Percentiles rank a stretch among this genome's conserved stretches.
These are phyloP conservation scores for Spizellomyces sp. DNA, from an alignment of 192 early-diverging fungal species.

Conservation along the genomic window DNA sequence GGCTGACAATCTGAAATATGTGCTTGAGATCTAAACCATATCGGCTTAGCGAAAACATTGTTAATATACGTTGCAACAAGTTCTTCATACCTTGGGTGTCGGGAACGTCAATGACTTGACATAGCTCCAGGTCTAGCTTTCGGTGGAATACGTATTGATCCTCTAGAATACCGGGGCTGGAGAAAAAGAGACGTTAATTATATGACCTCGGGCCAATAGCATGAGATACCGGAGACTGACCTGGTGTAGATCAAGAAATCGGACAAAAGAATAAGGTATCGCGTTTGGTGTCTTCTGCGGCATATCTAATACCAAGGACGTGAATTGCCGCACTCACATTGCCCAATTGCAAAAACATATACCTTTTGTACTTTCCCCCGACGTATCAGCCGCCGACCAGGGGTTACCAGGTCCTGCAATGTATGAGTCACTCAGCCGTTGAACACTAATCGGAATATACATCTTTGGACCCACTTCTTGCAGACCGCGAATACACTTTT, in stretches of 20 bases:
- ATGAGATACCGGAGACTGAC: conserved; percentile 27
- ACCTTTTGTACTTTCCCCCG: conserved; percentile 63
- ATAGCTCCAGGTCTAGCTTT: conserved; percentile 66
- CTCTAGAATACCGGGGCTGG: conserved; percentile 59
- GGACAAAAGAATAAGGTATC: conserved; percentile 74
- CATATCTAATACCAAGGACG: conserved; percentile 52
- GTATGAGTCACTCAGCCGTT: background rate
- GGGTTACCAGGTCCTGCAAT: conserved; percentile 55
- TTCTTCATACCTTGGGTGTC: conserved; percentile 20
- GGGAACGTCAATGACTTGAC: conserved; percentile 39
- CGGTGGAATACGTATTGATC: conserved; percentile 70
- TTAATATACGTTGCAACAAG: background rate
- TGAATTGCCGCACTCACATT: background rate
- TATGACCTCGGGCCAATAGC: background rate
- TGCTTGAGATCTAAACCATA: conserved; percentile 48
- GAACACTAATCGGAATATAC: background rate
- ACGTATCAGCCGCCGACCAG: conserved; percentile 70
- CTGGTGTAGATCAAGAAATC: conserved; percentile 70
- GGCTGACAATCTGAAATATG: conserved; percentile 77
- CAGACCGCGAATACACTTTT: conserved; percentile 64
- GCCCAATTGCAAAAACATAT: background rate
- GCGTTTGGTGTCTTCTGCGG: conserved; percentile 70
- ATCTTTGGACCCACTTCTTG: conserved; percentile 29
- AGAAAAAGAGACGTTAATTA: background rate
- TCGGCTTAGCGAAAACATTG: conserved; percentile 32